These are phyloP conservation scores for Salvia rosmarinus DNA, from an alignment of 257 asterid species.

Conservation along the genomic window DNA sequence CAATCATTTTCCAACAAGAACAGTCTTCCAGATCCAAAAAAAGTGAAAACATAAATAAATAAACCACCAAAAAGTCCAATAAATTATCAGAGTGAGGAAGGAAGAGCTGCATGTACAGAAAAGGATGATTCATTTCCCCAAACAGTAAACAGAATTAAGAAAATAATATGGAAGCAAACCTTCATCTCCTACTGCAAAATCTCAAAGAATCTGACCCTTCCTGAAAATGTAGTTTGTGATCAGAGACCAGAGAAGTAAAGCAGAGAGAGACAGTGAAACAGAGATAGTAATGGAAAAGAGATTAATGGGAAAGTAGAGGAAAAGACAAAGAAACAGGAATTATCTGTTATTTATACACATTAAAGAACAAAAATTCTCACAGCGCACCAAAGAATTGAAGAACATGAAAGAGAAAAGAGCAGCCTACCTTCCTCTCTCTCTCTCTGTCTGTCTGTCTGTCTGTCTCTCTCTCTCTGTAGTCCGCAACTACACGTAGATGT, in stretches of 20 bases:
- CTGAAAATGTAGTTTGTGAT: neutral
- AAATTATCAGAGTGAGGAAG: constrained; percentile 14
- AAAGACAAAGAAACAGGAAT: neutral
- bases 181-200: constrained; percentile 33
- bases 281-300: neutral
- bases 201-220: constrained; percentile 3
- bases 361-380: constrained; percentile 4
- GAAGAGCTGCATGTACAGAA: constrained; percentile 35
- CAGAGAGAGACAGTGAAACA: neutral
- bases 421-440: constrained; percentile 34
- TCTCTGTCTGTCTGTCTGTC: too few species aligned
- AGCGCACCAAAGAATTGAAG: constrained; percentile 26
- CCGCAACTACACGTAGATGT: constrained; percentile 13
- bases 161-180: constrained; percentile 50
- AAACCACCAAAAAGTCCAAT: constrained; percentile 6
- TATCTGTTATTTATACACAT: neutral
- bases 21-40: constrained; percentile 22
- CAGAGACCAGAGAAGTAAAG: neutral
- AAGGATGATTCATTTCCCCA: neutral
- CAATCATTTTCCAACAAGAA: constrained; percentile 1
- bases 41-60: neutral
- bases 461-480: constrained; percentile 8
- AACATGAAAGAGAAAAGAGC: constrained; percentile 26
- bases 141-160: neutral
- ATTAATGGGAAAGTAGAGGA: constrained; percentile 2